Evolutionary conservation across 2,329 filamentous ascomycete genomes (phyloP).

Genomic region (Gaeumannomyces sp.): DNA sequence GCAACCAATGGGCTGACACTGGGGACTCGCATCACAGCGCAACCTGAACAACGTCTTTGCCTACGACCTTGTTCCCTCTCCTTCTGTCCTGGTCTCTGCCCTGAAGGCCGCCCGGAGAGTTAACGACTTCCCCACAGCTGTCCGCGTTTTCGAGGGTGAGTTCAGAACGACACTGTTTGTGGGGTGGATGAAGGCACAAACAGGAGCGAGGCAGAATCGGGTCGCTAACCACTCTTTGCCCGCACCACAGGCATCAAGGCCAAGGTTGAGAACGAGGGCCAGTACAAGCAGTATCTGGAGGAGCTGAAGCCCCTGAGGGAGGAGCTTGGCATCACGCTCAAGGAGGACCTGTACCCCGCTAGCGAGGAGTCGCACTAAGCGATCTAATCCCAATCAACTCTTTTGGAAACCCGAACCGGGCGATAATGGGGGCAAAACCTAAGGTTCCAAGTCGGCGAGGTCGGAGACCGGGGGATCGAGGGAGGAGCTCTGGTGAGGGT

Average conservation of each 20-base stretch:
- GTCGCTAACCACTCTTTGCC: neutral
- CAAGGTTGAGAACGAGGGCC: constrained; percentile 97
- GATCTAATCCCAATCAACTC: neutral
- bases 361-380: constrained; percentile 31
- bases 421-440: neutral
- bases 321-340: constrained; percentile 85
- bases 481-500: neutral
- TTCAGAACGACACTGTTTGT: neutral
- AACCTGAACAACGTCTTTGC: constrained; percentile 99
- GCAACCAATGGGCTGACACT: constrained; percentile 7
- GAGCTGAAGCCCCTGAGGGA: constrained; percentile 89
- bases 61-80: constrained; percentile 97
- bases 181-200: neutral
- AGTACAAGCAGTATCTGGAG: constrained; percentile 94
- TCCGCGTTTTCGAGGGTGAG: constrained; percentile 97
- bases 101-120: constrained; percentile 91
- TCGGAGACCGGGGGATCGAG: neutral
- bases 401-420: neutral
- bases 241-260: constrained; percentile 75
- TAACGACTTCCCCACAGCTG: constrained; percentile 97
- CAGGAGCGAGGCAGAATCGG: neutral
- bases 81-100: constrained; percentile 83
- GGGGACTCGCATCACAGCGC: constrained; percentile 42
- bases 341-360: constrained; percentile 87
- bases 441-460: neutral